Percentiles rank a stretch among this genome's conserved stretches.
Evolutionary conservation across 768 basidiomycete species (phyloP).

Genomic region (Russula dissimulans): DNA sequence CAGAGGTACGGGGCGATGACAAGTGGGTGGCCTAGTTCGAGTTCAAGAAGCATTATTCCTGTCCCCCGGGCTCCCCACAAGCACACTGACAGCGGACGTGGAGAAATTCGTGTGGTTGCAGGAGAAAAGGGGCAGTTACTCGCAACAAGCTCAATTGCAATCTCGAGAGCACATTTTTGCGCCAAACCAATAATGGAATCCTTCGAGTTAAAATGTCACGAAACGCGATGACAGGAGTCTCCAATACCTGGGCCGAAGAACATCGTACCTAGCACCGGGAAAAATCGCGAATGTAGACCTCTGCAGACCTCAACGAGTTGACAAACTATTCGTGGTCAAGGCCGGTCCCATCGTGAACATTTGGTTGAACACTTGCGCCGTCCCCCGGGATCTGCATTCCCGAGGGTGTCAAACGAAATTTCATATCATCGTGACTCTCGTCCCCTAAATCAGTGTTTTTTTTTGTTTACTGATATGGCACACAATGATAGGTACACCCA

Average conservation of each 20-base stretch:
- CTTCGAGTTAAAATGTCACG: background rate
- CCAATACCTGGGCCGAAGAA: background rate
- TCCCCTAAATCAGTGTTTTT: background rate
- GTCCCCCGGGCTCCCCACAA: background rate
- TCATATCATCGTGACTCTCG: conserved; percentile 30
- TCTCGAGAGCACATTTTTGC: background rate
- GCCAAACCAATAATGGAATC: background rate
- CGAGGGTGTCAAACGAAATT: conserved; percentile 48
- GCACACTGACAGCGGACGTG: background rate
- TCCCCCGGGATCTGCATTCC: conserved; percentile 23
- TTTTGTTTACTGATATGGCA: background rate
- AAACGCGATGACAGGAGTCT: background rate
- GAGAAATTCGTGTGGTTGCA: background rate
- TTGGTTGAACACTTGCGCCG: too few species aligned
- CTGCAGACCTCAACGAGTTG: too few species aligned
- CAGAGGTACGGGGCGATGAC: background rate
- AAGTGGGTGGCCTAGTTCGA: background rate
- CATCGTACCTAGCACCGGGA: background rate
- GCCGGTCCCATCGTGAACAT: too few species aligned
- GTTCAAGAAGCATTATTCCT: background rate
- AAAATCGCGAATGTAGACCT: too few species aligned
- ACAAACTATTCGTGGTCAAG: background rate
- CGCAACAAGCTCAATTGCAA: background rate
- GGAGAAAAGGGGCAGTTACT: background rate
- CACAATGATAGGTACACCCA: conserved; percentile 46